A percentile compares a stretch with the other conserved stretches of the same genome.
Conservation (phyloP, 2,329 filamentous ascomycete species). For the Paramyrothecium sp. region DNA sequence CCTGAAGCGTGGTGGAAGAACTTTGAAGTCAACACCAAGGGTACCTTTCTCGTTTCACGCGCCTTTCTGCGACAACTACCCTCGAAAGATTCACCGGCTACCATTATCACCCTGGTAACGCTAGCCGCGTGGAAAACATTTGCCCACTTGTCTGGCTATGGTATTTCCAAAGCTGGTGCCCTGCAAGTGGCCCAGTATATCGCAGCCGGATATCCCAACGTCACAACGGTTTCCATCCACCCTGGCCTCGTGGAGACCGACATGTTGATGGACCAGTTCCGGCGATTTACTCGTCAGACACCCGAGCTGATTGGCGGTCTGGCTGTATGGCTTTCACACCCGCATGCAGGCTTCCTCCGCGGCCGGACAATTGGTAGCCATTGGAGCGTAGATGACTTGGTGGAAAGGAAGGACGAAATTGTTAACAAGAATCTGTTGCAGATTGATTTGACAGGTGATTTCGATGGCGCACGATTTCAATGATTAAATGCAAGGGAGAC, state of each 20-base stretch:
- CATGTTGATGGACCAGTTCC: slow-evolving; percentile 1
- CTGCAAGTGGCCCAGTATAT: neutral
- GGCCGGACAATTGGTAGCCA: neutral
- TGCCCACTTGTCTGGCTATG: neutral
- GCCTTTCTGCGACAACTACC: neutral
- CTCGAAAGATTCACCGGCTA: neutral
- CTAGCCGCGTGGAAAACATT: neutral
- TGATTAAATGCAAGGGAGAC: no score
- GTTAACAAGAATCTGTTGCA: neutral
- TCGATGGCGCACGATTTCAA: neutral
- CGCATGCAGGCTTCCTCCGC: neutral
- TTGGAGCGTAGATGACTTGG: neutral
- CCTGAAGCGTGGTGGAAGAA: neutral
- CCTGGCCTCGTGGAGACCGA: neutral
- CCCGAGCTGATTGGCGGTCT: neutral
- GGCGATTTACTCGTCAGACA: neutral
- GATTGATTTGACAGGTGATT: neutral
- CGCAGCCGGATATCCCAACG: neutral
- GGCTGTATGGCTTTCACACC: neutral
- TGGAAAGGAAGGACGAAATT: neutral
- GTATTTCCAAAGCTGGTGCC: neutral
- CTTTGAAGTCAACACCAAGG: neutral
- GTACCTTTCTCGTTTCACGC: neutral
- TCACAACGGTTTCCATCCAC: neutral
- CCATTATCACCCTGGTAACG: neutral